phyloP scores from a whole-genome alignment of 306 rosid genomes.

The Gillenia trifoliata region DNA sequence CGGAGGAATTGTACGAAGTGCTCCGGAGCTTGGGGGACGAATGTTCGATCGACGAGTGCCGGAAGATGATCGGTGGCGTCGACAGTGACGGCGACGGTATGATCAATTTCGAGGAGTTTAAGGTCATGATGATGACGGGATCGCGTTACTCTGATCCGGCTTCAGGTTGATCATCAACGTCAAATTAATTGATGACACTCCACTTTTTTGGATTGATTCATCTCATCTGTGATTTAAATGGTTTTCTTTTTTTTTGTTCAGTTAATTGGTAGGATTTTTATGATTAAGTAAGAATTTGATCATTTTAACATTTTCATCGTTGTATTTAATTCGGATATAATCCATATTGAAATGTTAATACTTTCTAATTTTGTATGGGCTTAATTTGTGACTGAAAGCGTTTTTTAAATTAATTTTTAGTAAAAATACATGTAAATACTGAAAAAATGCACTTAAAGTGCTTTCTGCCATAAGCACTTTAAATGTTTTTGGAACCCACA shows the following conservation, averaged over 20 bases:
- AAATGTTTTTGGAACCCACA: too few species aligned
- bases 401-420: too few species aligned
- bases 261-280: background rate
- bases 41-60: conserved; percentile 72
- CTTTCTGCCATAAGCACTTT: too few species aligned
- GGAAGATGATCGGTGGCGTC: conserved; percentile 75
- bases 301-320: background rate
- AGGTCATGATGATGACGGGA: conserved; percentile 86
- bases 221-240: background rate
- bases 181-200: background rate
- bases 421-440: too few species aligned
- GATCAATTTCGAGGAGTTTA: conserved; percentile 85
- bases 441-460: too few species aligned
- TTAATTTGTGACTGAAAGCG: too few species aligned
- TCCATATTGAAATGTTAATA: background rate
- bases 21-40: conserved; percentile 75
- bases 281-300: background rate
- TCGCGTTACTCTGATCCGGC: conserved; percentile 34
- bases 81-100: conserved; percentile 81
- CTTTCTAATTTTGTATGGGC: background rate
- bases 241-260: background rate
- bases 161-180: background rate
- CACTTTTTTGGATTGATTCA: background rate
- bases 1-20: conserved; percentile 74
- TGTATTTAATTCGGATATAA: background rate